These are phyloP conservation scores for Colletotrichum shisoi DNA, from an alignment of 2,329 filamentous ascomycete genomes.

Conservation along the genomic window DNA sequence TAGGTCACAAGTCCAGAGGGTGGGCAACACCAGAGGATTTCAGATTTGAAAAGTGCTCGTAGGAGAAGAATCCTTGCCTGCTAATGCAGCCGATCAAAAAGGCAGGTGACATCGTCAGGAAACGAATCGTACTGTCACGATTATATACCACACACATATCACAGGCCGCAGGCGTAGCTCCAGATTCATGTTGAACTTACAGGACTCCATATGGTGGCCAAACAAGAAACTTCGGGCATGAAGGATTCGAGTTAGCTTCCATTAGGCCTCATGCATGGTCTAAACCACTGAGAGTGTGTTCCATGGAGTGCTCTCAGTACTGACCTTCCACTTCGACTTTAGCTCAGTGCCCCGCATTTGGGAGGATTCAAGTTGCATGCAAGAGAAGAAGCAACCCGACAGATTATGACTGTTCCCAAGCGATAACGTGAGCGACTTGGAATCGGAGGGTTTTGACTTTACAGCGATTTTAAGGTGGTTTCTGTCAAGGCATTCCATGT, in stretches of 20 bases:
- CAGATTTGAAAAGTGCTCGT: neutral
- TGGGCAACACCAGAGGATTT: neutral
- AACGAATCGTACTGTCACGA: neutral
- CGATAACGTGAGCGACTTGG: too few relatives aligned
- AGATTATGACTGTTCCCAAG: neutral
- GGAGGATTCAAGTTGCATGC: slow-evolving; percentile 18
- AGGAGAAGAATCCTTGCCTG: slow-evolving; percentile 17
- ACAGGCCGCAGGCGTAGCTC: too few relatives aligned
- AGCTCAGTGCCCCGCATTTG: slow-evolving; percentile 16
- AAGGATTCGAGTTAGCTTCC: slow-evolving; percentile 11
- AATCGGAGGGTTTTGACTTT: too few relatives aligned
- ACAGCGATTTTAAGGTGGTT: too few relatives aligned
- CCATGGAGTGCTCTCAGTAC: too few relatives aligned
- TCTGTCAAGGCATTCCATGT: neutral
- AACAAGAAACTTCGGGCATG: neutral
- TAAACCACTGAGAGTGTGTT: neutral
- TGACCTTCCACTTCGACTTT: slow-evolving; percentile 33
- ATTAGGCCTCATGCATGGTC: too few relatives aligned
- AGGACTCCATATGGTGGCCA: neutral
- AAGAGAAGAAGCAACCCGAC: neutral
- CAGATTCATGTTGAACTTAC: neutral
- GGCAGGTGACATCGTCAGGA: slow-evolving; percentile 26
- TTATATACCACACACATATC: neutral
- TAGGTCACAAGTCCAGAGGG: neutral
- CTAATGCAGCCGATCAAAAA: slow-evolving; percentile 14